A percentile compares a stretch with the other conserved stretches of the same genome.
These are phyloP conservation scores for Hypericum perforatum DNA, from an alignment of 345 rosid species.

Conservation along the genomic window DNA sequence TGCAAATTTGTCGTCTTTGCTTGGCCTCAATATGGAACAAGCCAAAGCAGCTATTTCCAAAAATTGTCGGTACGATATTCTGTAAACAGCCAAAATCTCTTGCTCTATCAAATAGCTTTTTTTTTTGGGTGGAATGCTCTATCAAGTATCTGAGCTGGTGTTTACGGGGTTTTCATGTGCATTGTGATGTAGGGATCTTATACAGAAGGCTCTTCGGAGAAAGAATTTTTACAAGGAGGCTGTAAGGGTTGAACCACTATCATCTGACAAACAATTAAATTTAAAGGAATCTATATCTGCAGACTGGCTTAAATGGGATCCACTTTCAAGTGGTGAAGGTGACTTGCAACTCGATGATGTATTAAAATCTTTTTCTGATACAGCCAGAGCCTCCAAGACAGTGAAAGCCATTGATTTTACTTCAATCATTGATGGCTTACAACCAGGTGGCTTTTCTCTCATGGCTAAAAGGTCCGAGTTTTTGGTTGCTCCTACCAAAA, in stretches of 20 bases:
- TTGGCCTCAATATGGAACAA: constrained; percentile 61
- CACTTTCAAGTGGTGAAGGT: constrained; percentile 78
- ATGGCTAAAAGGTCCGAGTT: too few relatives aligned
- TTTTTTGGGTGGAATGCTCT: too few relatives aligned
- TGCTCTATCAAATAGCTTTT: too few relatives aligned
- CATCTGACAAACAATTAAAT: constrained; percentile 30
- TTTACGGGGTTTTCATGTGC: constrained; percentile 4
- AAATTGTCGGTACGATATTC: constrained; percentile 59
- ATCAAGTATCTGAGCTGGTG: constrained; percentile 4
- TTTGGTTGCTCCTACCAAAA: too few relatives aligned
- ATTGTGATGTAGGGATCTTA: constrained; percentile 41
- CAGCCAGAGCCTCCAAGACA: constrained; percentile 6
- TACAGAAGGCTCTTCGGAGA: constrained; percentile 55
- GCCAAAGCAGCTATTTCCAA: constrained; percentile 70
- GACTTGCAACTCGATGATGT: constrained; percentile 68
- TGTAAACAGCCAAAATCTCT: constrained; percentile 7
- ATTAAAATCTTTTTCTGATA: constrained; percentile 37
- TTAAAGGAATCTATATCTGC: constrained; percentile 27
- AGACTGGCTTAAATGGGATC: constrained; percentile 75
- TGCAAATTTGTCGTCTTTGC: constrained; percentile 57
- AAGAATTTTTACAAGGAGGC: constrained; percentile 64
- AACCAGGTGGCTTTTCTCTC: not conserved
- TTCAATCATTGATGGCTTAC: constrained; percentile 2
- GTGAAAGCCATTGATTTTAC: constrained; percentile 2
- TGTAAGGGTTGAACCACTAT: constrained; percentile 46